Evolutionary conservation across 306 rosid genomes (phyloP).

Genomic region (Quillaja saponaria): DNA sequence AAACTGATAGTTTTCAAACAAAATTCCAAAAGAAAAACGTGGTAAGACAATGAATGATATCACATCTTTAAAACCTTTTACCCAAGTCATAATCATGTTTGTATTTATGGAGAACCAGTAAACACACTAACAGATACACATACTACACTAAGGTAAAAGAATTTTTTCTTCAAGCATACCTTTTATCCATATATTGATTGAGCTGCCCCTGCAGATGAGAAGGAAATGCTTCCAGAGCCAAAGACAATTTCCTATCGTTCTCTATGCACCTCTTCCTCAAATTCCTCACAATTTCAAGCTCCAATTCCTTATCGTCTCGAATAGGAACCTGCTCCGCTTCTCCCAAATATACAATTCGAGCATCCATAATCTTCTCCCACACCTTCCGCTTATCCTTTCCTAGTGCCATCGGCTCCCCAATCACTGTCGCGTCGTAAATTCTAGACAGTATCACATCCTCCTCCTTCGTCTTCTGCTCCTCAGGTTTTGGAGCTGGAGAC

Average conservation of each 20-base stretch:
- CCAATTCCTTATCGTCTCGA: constrained; percentile 87
- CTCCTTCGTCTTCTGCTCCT: constrained; percentile 36
- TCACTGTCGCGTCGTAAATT: constrained; percentile 82
- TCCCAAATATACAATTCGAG: constrained; percentile 80
- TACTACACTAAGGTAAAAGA: too few species aligned
- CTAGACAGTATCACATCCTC: constrained; percentile 74
- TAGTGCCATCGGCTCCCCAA: constrained; percentile 88
- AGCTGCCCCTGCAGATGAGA: constrained; percentile 73
- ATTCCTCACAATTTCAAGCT: constrained; percentile 75
- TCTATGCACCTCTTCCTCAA: constrained; percentile 61
- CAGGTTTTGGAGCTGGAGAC: constrained; percentile 25
- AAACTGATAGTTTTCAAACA: too few species aligned
- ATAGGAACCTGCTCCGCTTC: constrained; percentile 96
- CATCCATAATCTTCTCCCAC: constrained; percentile 92
- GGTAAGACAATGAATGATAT: too few species aligned
- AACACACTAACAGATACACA: too few species aligned
- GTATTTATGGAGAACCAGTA: too few species aligned
- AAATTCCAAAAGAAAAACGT: too few species aligned
- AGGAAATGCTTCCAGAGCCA: constrained; percentile 86
- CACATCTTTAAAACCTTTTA: too few species aligned
- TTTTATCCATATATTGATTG: constrained; percentile 65
- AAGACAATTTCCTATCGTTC: constrained; percentile 55
- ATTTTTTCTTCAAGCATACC: too few species aligned
- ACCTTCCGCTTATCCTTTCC: constrained; percentile 85
- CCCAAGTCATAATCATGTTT: too few species aligned